Evolutionary conservation across 2,329 filamentous ascomycete species (phyloP).

Genomic region (Penicillium frequentans): DNA sequence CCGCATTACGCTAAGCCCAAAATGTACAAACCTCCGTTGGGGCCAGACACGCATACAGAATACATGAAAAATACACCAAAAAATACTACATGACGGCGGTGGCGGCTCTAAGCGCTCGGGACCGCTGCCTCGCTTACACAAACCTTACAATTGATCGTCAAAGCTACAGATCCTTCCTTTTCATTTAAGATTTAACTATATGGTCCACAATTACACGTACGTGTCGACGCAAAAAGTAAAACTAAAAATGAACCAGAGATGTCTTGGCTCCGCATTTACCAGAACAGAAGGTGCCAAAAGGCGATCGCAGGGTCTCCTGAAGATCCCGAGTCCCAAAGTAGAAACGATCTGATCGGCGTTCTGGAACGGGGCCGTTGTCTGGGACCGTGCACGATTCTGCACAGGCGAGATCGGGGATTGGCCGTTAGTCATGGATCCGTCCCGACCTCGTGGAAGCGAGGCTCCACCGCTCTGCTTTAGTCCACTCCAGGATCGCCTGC

Average conservation of each 20-base stretch:
- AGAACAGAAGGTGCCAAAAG: conserved; percentile 5
- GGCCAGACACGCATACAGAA: conserved; percentile 1
- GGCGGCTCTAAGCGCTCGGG: conserved; percentile 23
- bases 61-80: not conserved
- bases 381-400: conserved; percentile 22
- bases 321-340: conserved; percentile 10
- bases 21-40: conserved; percentile 14
- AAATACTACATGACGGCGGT: conserved; percentile 10
- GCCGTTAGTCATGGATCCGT: conserved; percentile 14
- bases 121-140: conserved; percentile 20
- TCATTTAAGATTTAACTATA: not conserved
- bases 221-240: not conserved
- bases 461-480: conserved; percentile 15
- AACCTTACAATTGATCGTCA: conserved; percentile 7
- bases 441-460: conserved; percentile 29
- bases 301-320: conserved; percentile 18
- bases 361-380: conserved; percentile 20
- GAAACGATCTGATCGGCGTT: conserved; percentile 23
- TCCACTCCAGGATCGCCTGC: conserved; percentile 19
- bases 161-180: not conserved
- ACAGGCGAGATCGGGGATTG: conserved; percentile 15
- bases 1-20: conserved; percentile 12
- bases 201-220: not conserved
- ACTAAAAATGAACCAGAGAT: too few species aligned
- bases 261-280: not conserved